Evolutionary conservation across 768 basidiomycete species (phyloP).

Genomic region (Chalciporus piperatus): DNA sequence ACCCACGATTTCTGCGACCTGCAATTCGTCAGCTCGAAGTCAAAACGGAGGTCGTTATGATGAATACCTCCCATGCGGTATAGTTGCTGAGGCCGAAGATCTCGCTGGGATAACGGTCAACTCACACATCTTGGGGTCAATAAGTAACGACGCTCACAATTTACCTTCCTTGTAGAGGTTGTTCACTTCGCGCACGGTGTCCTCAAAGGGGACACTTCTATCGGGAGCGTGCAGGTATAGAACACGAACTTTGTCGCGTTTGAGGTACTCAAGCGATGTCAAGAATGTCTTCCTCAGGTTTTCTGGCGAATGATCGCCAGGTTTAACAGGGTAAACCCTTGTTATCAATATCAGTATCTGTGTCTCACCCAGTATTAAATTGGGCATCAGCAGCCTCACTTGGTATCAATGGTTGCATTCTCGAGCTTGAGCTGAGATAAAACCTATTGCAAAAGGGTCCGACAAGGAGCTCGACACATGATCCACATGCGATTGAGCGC

Average conservation of each 20-base stretch:
- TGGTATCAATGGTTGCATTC: constrained; percentile 46
- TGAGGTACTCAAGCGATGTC: constrained; percentile 44
- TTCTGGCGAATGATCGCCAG: constrained; percentile 42
- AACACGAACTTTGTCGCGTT: constrained; percentile 44
- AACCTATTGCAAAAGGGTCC: constrained; percentile 25
- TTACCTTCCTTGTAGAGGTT: constrained; percentile 55
- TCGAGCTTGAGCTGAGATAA: constrained; percentile 41
- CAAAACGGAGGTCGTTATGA: no score
- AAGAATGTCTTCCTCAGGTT: constrained; percentile 44
- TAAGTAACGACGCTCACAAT: constrained; percentile 37
- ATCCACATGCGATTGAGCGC: background rate
- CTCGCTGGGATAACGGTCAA: constrained; percentile 33
- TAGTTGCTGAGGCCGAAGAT: constrained; percentile 66
- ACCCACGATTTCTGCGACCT: constrained; percentile 57
- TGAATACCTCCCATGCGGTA: constrained; percentile 48
- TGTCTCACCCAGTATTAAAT: background rate
- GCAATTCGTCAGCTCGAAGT: background rate
- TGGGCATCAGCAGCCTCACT: constrained; percentile 32
- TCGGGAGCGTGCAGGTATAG: constrained; percentile 65
- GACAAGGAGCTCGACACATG: background rate
- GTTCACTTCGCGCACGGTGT: constrained; percentile 52
- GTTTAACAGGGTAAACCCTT: constrained; percentile 40
- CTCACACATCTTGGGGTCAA: background rate
- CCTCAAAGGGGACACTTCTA: constrained; percentile 52
- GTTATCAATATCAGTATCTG: background rate